phyloP scores from a whole-genome alignment of 257 asterid species.

The Galeopsis tetrahit region DNA sequence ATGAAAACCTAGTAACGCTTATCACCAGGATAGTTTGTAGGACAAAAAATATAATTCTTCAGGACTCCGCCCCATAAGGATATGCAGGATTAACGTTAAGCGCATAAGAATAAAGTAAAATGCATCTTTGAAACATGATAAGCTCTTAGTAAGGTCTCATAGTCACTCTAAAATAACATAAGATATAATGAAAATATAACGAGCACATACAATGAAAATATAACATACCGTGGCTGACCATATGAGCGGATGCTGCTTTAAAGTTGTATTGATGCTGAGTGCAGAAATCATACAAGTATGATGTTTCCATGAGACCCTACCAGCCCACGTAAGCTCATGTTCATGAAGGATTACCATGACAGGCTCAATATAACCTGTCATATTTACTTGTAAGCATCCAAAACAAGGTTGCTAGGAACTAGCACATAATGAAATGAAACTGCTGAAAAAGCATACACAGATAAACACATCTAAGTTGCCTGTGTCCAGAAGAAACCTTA shows the following conservation, averaged over 20 bases:
- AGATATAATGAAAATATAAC: background rate
- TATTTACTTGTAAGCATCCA: constrained; percentile 26
- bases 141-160: constrained; percentile 27
- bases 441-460: constrained; percentile 12
- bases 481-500: constrained; percentile 18
- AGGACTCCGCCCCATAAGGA: constrained; percentile 19
- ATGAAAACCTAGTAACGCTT: constrained; percentile 18
- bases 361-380: constrained; percentile 95
- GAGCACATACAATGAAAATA: constrained; percentile 16
- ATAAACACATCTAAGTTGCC: constrained; percentile 19
- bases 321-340: constrained; percentile 97
- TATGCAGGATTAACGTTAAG: background rate
- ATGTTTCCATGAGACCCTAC: constrained; percentile 88
- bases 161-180: constrained; percentile 14
- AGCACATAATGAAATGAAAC: constrained; percentile 27
- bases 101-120: background rate
- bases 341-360: constrained; percentile 96
- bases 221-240: constrained; percentile 88
- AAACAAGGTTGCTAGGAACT: constrained; percentile 24
- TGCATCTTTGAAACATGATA: constrained; percentile 19
- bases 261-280: constrained; percentile 89
- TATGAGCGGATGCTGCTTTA: constrained; percentile 95
- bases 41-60: constrained; percentile 20
- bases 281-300: constrained; percentile 93
- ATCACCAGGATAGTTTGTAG: constrained; percentile 15